phyloP scores from a whole-genome alignment of 169 alveolate genomes.

The Plasmodium sp. region DNA sequence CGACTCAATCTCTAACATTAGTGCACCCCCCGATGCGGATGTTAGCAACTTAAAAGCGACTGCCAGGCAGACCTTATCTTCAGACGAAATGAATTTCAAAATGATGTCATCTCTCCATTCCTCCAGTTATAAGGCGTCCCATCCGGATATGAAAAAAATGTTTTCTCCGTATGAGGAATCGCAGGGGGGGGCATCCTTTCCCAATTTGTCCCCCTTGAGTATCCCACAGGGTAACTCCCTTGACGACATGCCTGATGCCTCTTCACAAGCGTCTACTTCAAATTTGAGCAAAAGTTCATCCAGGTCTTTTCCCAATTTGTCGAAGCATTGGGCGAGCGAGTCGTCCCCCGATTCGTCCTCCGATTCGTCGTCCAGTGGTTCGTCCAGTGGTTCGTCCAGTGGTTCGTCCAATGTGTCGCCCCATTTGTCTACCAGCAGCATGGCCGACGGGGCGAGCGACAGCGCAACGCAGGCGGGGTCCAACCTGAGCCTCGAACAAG shows the following conservation, averaged over 20 bases:
- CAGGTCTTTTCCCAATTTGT: neutral
- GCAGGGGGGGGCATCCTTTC: neutral
- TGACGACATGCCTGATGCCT: neutral
- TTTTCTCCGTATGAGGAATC: neutral
- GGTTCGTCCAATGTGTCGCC: neutral
- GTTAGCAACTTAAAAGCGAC: neutral
- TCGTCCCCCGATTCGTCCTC: neutral
- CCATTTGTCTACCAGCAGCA: neutral
- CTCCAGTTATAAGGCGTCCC: neutral
- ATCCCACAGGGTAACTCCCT: neutral
- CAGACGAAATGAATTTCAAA: neutral
- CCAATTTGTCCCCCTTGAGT: neutral
- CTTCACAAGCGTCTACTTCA: neutral
- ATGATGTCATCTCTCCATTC: constrained; percentile 1
- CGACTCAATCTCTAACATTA: neutral
- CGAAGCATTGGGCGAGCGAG: neutral
- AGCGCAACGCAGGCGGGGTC: neutral
- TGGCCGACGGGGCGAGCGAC: neutral
- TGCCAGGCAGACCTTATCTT: neutral
- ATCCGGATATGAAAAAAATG: neutral
- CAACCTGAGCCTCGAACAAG: neutral
- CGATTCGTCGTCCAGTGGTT: neutral
- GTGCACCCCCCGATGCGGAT: neutral
- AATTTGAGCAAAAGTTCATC: neutral
- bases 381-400: neutral